A percentile compares a stretch with the other conserved stretches of the same genome.
These are phyloP conservation scores for Tuber melanosporum DNA, from an alignment of 495 filamentous ascomycete species.

Conservation along the genomic window DNA sequence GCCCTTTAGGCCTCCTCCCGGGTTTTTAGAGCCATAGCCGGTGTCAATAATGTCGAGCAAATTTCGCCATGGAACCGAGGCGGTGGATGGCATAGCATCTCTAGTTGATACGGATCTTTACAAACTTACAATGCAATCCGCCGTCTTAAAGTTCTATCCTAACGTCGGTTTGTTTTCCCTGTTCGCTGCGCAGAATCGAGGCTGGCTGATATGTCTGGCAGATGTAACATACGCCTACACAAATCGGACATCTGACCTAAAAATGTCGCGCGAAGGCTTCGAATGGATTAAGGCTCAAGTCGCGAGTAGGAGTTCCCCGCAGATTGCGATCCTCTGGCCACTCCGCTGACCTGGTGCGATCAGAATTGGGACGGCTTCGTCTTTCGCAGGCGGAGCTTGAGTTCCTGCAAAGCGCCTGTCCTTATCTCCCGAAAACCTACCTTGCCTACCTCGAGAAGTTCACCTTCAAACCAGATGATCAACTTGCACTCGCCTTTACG, in stretches of 20 bases:
- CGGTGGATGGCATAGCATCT: constrained; percentile 62
- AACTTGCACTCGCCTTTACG: constrained; percentile 65
- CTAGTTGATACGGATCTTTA: constrained; percentile 96
- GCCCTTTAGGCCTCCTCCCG: background rate
- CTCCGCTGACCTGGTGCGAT: constrained; percentile 5
- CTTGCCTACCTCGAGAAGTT: constrained; percentile 74
- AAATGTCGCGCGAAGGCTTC: constrained; percentile 73
- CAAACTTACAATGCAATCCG: constrained; percentile 98
- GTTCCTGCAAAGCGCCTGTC: constrained; percentile 71
- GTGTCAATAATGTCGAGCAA: background rate
- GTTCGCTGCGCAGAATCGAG: background rate
- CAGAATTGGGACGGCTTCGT: constrained; percentile 71
- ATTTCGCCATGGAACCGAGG: background rate
- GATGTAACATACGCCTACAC: constrained; percentile 86
- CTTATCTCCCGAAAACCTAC: constrained; percentile 71
- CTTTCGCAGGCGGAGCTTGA: constrained; percentile 69
- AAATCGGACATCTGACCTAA: constrained; percentile 90
- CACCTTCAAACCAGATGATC: constrained; percentile 68
- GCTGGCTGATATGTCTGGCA: constrained; percentile 42
- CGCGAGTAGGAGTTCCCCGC: constrained; percentile 51
- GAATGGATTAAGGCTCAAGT: constrained; percentile 80
- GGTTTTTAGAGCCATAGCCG: background rate
- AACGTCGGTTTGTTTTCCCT: constrained; percentile 54
- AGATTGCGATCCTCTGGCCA: background rate
- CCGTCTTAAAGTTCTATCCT: constrained; percentile 81